Conservation (phyloP, 73 alveolate species). For the Paramecium bursaria region DNA sequence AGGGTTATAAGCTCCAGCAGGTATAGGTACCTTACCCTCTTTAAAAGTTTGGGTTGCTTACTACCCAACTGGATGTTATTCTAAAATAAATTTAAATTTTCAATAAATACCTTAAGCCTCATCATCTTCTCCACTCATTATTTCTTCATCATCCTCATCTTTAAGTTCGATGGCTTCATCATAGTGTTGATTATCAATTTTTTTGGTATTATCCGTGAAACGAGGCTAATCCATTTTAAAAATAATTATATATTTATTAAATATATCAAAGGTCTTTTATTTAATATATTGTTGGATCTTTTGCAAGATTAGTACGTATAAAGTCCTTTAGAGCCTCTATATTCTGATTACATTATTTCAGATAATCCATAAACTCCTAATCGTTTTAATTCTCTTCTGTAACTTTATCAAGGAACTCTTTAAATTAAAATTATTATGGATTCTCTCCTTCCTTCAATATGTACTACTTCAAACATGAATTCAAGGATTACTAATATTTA, state of each 20-base stretch:
- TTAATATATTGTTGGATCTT: constrained; percentile 51
- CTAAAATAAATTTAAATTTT: not conserved
- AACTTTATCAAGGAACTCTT: constrained; percentile 46
- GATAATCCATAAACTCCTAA: constrained; percentile 46
- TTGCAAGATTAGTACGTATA: constrained; percentile 40
- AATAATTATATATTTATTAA: too few species aligned
- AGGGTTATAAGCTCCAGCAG: constrained; percentile 87
- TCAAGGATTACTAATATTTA: constrained; percentile 39
- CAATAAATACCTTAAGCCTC: not conserved
- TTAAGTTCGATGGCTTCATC: constrained; percentile 70
- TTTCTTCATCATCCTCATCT: constrained; percentile 68
- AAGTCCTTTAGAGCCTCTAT: constrained; percentile 47
- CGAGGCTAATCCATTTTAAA: too few species aligned
- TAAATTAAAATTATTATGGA: constrained; percentile 26
- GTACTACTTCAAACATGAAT: constrained; percentile 35
- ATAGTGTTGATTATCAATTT: constrained; percentile 66
- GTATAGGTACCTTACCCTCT: constrained; percentile 62
- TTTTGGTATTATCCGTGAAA: constrained; percentile 53
- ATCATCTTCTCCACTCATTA: constrained; percentile 57
- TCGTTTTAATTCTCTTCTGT: constrained; percentile 48
- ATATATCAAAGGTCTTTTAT: constrained; percentile 47
- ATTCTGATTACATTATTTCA: constrained; percentile 30
- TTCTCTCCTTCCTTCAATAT: constrained; percentile 25
- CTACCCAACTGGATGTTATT: constrained; percentile 49
- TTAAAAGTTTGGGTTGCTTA: constrained; percentile 48